A percentile compares a stretch with the other conserved stretches of the same genome.
Conservation (phyloP, 495 filamentous ascomycete species). For the Elasticomyces elasticus region DNA sequence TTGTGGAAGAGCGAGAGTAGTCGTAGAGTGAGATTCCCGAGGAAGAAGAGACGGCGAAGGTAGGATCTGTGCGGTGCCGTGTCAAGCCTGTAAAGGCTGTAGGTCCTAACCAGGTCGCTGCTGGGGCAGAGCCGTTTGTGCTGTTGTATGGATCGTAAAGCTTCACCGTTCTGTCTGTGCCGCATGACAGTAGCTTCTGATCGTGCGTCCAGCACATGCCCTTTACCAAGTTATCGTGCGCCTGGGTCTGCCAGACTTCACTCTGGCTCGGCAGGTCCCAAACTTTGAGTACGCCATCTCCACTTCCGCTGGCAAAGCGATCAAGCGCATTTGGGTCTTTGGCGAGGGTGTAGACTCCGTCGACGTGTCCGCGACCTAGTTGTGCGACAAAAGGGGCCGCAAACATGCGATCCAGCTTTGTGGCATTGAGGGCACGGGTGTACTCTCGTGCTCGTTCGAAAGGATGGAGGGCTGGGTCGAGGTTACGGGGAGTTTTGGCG, state of each 20-base stretch:
- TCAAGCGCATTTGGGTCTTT: slow-evolving; percentile 35
- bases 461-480: slow-evolving; percentile 86
- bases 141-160: slow-evolving; percentile 82
- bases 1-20: slow-evolving; percentile 58
- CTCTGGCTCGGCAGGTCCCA: slow-evolving; percentile 77
- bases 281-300: slow-evolving; percentile 73
- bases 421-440: slow-evolving; percentile 76
- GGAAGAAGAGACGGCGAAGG: slow-evolving; percentile 66
- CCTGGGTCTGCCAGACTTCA: slow-evolving; percentile 71
- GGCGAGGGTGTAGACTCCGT: slow-evolving; percentile 57
- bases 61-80: slow-evolving; percentile 62
- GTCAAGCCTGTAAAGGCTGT: slow-evolving; percentile 76
- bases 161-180: slow-evolving; percentile 76
- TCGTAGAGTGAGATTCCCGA: slow-evolving; percentile 81
- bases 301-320: slow-evolving; percentile 33
- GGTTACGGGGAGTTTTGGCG: slow-evolving; percentile 67
- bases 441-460: slow-evolving; percentile 94
- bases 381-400: slow-evolving; percentile 84
- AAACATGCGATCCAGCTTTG: slow-evolving; percentile 92
- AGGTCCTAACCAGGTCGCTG: slow-evolving; percentile 72
- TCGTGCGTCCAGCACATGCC: slow-evolving; percentile 79
- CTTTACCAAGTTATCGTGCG: slow-evolving; percentile 84
- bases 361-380: slow-evolving; percentile 83
- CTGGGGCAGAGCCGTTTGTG: slow-evolving; percentile 48
- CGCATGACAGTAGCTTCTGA: slow-evolving; percentile 79